Evolutionary conservation across 805 yeast genomes (phyloP), one percentile per base, ranked within the genome.

Genomic region (Barnettozyma botsteinii): DNA sequence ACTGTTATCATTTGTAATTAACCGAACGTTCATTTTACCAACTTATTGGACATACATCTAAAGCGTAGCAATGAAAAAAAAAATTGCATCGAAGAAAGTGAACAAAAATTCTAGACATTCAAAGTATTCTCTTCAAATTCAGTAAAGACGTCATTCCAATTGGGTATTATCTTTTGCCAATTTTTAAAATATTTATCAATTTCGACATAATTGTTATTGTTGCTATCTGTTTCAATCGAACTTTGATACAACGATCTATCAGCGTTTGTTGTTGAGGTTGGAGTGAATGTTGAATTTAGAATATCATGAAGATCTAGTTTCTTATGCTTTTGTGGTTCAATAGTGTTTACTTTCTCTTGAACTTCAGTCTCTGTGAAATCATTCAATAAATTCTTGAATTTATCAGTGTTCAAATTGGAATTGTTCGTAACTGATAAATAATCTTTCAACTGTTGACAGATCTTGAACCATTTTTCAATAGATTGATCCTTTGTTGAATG

Each of bases 301-400:
- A 47, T 47, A 23, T 47, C 50, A 30, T 47, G 40, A 4, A 47
- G 17, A 23, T 47, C 48, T 10, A 47, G 23, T 15, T 41, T 44
- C 19, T 37, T 44, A 4, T 40, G n/a, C 7, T 33, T 15, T 19
- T 41, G 40, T 15, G 46, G 48, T 14, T 37, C 38, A 23, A 41
- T 47, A n/a, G 38, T 36, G 10, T 35, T 34, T n/a, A 43, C 13
- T 15, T 47, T 31, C 32, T 61, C 65, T 23, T 37, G 37, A 4
- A 61, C 56, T 34, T 54, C 56, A 5, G 59, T 56, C 31, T 51
- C 57, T 12, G 65, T 65, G 42, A 59, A 61, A 41, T 62, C 65
- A 24, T 56, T 60, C 41, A 62, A 41, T 17, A 47, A 19, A 18
- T 47, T 47, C 8, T 56, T 50, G 33, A 59, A 57, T 29, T 60